Percentiles rank a stretch among this genome's conserved stretches.
Conservation (phyloP, 164 flowering plant genomes). For the Macadamia tetraphylla region DNA sequence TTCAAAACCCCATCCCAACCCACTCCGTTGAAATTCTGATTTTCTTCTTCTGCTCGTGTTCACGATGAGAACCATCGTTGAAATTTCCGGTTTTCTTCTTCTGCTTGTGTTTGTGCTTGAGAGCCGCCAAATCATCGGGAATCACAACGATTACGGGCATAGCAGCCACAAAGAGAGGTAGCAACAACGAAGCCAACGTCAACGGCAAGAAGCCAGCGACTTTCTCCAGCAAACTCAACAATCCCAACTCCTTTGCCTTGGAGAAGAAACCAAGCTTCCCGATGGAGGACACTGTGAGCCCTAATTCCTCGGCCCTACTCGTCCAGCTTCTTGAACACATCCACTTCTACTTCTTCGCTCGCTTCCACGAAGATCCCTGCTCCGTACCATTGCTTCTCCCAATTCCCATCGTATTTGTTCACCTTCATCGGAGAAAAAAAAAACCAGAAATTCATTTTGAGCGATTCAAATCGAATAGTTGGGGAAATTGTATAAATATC, state of each 20-base stretch:
- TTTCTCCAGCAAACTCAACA: conserved; percentile 70
- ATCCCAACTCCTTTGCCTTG: conserved; percentile 81
- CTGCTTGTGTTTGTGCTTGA: conserved; percentile 3
- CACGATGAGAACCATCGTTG: too few relatives aligned
- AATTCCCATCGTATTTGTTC: conserved; percentile 58
- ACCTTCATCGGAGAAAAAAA: conserved; percentile 43
- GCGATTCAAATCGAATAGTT: neutral
- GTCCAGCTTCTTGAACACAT: conserved; percentile 84
- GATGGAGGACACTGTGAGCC: conserved; percentile 73
- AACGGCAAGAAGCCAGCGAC: conserved; percentile 55
- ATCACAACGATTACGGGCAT: conserved; percentile 52
- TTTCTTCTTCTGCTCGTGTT: too few relatives aligned
- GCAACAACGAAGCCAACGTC: conserved; percentile 57
- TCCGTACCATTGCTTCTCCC: conserved; percentile 90
- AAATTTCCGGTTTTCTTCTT: too few relatives aligned
- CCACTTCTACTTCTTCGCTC: conserved; percentile 66
- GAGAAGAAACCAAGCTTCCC: conserved; percentile 82
- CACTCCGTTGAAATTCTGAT: too few relatives aligned
- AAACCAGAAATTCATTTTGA: neutral
- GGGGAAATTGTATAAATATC: conserved; percentile 8
- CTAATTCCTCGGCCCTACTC: conserved; percentile 74
- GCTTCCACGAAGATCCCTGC: conserved; percentile 81
- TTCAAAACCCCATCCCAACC: too few relatives aligned
- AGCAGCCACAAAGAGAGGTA: conserved; percentile 68
- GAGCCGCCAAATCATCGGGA: conserved; percentile 74